Conservation (phyloP, 2,329 filamentous ascomycete species). For the Allantophomopsis cytisporea region DNA sequence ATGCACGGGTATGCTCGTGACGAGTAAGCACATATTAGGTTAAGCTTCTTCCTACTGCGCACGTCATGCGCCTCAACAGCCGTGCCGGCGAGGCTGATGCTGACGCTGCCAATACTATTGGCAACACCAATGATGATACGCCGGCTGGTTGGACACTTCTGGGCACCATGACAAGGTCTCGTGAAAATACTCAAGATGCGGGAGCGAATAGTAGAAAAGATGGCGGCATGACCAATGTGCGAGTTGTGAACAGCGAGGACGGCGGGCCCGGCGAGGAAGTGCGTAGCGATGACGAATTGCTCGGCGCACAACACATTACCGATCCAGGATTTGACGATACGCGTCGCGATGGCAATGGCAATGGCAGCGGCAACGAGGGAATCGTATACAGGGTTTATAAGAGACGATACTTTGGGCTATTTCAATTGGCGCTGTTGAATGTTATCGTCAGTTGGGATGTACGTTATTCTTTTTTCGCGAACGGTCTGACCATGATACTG, state of each 20-base stretch:
- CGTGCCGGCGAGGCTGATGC: not conserved
- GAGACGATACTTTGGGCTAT: slow-evolving; percentile 72
- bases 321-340: not conserved
- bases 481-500: slow-evolving; percentile 1
- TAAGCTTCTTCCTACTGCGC: not conserved
- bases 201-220: slow-evolving; percentile 2
- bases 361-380: slow-evolving; percentile 1
- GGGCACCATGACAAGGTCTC: slow-evolving; percentile 9
- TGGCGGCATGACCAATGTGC: slow-evolving; percentile 4
- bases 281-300: slow-evolving; percentile 16
- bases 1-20: not conserved
- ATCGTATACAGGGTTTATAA: slow-evolving; percentile 52
- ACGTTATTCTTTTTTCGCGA: slow-evolving; percentile 26
- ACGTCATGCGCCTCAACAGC: not conserved
- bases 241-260: not conserved
- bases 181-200: slow-evolving; percentile 2
- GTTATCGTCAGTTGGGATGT: slow-evolving; percentile 93
- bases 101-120: not conserved
- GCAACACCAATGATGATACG: slow-evolving; percentile 3
- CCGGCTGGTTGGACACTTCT: slow-evolving; percentile 13
- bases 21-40: not conserved
- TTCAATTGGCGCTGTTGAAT: slow-evolving; percentile 76
- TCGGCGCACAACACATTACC: slow-evolving; percentile 9
- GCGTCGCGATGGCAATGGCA: slow-evolving; percentile 1
- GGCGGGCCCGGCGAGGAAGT: slow-evolving; percentile 14